A percentile compares a stretch with the other conserved stretches of the same genome.
Conservation (phyloP, 1,139 yeast species). For the Nadsonia starkeyi-henricii region DNA sequence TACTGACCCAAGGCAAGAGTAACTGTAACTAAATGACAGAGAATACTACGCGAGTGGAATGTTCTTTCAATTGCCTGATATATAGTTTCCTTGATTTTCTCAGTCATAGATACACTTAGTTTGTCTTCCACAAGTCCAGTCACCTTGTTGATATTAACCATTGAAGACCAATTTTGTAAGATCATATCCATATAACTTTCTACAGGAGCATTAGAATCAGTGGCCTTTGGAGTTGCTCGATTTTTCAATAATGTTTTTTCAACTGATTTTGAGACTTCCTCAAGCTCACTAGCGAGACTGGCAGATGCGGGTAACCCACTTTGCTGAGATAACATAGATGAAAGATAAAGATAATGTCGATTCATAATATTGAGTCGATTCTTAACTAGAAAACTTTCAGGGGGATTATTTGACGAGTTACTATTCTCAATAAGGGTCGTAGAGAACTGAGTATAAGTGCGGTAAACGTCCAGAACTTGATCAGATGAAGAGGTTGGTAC, state of each 20-base stretch:
- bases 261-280: slow-evolving; percentile 8
- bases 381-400: background rate
- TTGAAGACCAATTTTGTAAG: slow-evolving; percentile 20
- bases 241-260: slow-evolving; percentile 14
- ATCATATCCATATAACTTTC: slow-evolving; percentile 20
- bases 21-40: slow-evolving; percentile 27
- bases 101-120: slow-evolving; percentile 11
- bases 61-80: slow-evolving; percentile 30
- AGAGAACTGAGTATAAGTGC: background rate
- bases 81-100: slow-evolving; percentile 16
- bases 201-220: slow-evolving; percentile 24
- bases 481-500: background rate
- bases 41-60: slow-evolving; percentile 33
- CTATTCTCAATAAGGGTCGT: background rate
- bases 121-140: slow-evolving; percentile 12
- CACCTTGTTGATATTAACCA: slow-evolving; percentile 7
- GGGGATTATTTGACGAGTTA: background rate
- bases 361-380: background rate
- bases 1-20: slow-evolving; percentile 19
- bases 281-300: slow-evolving; percentile 5
- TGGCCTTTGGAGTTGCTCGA: slow-evolving; percentile 29
- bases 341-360: background rate
- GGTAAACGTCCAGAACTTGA: background rate
- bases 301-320: background rate
- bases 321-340: background rate